Evolutionary conservation across 495 filamentous ascomycete genomes (phyloP).

Genomic region (Usnea hakonensis): DNA sequence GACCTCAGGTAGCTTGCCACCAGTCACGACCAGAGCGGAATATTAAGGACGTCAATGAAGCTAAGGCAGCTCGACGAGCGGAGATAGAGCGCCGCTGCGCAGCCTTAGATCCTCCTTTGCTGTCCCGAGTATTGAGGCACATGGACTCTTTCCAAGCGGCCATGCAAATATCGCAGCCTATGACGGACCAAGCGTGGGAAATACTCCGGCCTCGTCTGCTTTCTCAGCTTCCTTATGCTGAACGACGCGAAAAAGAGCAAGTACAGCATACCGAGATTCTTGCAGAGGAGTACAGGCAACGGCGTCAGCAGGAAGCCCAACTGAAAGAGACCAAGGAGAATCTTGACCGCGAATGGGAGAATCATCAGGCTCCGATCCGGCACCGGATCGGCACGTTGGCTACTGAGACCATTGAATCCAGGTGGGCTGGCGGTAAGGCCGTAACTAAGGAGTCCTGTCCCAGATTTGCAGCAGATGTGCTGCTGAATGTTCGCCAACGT

Average conservation of each 20-base stretch:
- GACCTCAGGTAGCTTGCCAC: constrained; percentile 2
- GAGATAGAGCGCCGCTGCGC: constrained; percentile 63
- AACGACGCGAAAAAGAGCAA: constrained; percentile 44
- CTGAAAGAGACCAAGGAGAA: constrained; percentile 52
- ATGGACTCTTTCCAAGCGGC: constrained; percentile 66
- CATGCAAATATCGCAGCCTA: constrained; percentile 52
- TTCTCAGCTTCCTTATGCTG: constrained; percentile 52
- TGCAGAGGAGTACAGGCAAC: constrained; percentile 38
- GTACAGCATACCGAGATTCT: constrained; percentile 34
- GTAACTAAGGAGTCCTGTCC: constrained; percentile 52
- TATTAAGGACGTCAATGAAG: constrained; percentile 41
- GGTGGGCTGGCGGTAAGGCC: constrained; percentile 48
- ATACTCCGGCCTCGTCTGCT: constrained; percentile 56
- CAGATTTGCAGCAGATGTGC: constrained; percentile 58
- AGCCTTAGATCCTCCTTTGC: constrained; percentile 53
- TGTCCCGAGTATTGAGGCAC: constrained; percentile 48
- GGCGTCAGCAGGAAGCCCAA: constrained; percentile 36
- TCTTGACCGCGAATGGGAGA: constrained; percentile 58
- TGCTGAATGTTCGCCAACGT: constrained; percentile 51
- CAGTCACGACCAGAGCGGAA: constrained; percentile 32
- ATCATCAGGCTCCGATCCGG: constrained; percentile 55
- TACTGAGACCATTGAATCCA: constrained; percentile 53
- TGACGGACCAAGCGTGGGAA: constrained; percentile 59
- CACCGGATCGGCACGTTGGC: constrained; percentile 51
- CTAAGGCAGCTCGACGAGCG: constrained; percentile 50